Evolutionary conservation across 1,284 basidiomycete genomes (phyloP).

Genomic region (Macrocybe sp.): DNA sequence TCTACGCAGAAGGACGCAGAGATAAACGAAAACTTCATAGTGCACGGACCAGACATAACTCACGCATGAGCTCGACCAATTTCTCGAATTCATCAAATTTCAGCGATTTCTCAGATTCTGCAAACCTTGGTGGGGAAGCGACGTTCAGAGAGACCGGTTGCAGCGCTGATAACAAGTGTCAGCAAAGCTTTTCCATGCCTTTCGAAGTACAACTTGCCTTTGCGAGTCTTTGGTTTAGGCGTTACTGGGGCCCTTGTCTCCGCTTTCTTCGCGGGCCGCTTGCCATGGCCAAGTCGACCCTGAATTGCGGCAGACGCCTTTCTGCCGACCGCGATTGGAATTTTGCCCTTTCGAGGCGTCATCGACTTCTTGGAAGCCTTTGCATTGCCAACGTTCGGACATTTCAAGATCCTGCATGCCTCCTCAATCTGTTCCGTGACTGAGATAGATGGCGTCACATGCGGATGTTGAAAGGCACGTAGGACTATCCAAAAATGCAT

Average conservation of each 20-base stretch:
- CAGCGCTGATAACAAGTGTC: conserved; percentile 21
- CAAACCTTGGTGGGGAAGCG: conserved; percentile 21
- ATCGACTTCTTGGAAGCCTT: conserved; percentile 17
- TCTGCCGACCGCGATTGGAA: conserved; percentile 4
- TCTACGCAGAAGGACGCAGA: conserved; percentile 33
- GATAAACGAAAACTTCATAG: conserved; percentile 6
- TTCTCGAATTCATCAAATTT: conserved; percentile 46
- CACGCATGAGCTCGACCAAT: conserved; percentile 48
- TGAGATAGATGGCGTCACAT: conserved; percentile 35
- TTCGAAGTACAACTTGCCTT: conserved; percentile 29
- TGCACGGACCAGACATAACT: conserved; percentile 15
- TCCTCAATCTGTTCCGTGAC: conserved; percentile 40
- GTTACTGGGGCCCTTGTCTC: conserved; percentile 25
- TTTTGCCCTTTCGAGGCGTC: conserved; percentile 11
- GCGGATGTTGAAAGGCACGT: conserved; percentile 48
- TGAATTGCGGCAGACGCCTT: conserved; percentile 5
- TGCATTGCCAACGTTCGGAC: conserved; percentile 22
- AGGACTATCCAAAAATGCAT: conserved; percentile 62
- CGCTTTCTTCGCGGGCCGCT: too few species aligned
- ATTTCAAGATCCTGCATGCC: conserved; percentile 43
- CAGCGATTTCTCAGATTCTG: conserved; percentile 14
- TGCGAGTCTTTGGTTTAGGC: conserved; percentile 31
- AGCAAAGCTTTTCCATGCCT: conserved; percentile 1
- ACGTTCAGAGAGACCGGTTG: conserved; percentile 32
- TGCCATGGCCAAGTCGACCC: too few species aligned